Conservation (phyloP, 768 basidiomycete species). For the Tulasnella sp. region DNA sequence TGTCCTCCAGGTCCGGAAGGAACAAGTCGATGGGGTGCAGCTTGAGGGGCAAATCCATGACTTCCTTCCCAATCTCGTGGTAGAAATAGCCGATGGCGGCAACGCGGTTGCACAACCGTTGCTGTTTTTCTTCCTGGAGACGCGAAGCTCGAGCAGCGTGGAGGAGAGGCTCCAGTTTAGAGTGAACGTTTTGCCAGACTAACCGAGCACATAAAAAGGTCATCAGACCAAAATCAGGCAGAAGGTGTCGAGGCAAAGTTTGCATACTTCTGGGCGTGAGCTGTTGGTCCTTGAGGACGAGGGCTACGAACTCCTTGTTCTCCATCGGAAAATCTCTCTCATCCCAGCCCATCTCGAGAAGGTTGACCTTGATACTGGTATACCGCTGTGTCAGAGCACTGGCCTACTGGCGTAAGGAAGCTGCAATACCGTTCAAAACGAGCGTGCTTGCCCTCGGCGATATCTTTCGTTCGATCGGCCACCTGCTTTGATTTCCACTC, state of each 20-base stretch:
- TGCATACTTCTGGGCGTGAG: neutral
- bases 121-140: neutral
- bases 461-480: neutral
- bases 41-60: neutral
- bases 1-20: neutral
- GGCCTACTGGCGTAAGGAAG: neutral
- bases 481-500: neutral
- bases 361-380: neutral
- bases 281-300: neutral
- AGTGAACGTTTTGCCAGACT: neutral
- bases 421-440: neutral
- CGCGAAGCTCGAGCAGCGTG: neutral
- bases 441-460: neutral
- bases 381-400: neutral
- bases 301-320: neutral
- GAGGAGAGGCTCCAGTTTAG: neutral
- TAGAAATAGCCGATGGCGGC: neutral
- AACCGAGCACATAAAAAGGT: neutral
- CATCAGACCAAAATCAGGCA: neutral
- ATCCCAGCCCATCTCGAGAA: neutral
- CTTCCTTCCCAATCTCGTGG: neutral
- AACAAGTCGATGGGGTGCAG: neutral
- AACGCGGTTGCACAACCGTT: neutral
- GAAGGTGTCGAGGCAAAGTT: neutral
- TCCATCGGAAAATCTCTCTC: neutral